Percentiles rank a stretch among this genome's conserved stretches.
Conservation (phyloP, 768 basidiomycete genomes). For the Termitomyces sp. region DNA sequence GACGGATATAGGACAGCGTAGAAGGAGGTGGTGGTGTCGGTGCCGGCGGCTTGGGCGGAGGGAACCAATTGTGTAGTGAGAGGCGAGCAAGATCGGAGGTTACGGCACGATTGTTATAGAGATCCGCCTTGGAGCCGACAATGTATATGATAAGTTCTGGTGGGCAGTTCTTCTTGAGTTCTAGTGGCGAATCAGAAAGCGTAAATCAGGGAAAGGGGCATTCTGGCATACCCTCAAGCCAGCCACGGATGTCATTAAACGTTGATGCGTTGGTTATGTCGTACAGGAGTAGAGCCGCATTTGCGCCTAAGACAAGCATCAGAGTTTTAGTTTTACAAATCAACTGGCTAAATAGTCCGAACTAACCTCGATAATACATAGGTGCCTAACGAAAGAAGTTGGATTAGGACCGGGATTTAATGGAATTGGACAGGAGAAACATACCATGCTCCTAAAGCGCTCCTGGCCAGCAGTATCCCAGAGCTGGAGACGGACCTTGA, state of each 20-base stretch:
- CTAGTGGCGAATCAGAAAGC: slow-evolving; percentile 31
- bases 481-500: slow-evolving; percentile 81
- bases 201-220: slow-evolving; percentile 12
- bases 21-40: slow-evolving; percentile 51
- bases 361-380: slow-evolving; percentile 82
- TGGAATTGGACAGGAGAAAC: slow-evolving; percentile 21
- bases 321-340: slow-evolving; percentile 8
- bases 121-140: slow-evolving; percentile 90
- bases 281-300: slow-evolving; percentile 90
- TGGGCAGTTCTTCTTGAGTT: slow-evolving; percentile 85
- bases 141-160: slow-evolving; percentile 91
- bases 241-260: slow-evolving; percentile 87
- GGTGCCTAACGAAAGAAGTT: slow-evolving; percentile 55
- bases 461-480: slow-evolving; percentile 97
- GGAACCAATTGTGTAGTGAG: slow-evolving; percentile 83
- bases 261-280: slow-evolving; percentile 88
- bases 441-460: slow-evolving; percentile 84
- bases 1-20: slow-evolving; percentile 71
- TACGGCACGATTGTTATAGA: slow-evolving; percentile 65
- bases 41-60: slow-evolving; percentile 64
- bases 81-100: slow-evolving; percentile 80
- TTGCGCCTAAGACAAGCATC: slow-evolving; percentile 53
- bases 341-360: slow-evolving; percentile 1
- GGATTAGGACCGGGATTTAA: slow-evolving; percentile 10
- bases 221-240: slow-evolving; percentile 69